phyloP scores from a whole-genome alignment of 73 alveolate species.

The Paramecium pentaurelia region DNA sequence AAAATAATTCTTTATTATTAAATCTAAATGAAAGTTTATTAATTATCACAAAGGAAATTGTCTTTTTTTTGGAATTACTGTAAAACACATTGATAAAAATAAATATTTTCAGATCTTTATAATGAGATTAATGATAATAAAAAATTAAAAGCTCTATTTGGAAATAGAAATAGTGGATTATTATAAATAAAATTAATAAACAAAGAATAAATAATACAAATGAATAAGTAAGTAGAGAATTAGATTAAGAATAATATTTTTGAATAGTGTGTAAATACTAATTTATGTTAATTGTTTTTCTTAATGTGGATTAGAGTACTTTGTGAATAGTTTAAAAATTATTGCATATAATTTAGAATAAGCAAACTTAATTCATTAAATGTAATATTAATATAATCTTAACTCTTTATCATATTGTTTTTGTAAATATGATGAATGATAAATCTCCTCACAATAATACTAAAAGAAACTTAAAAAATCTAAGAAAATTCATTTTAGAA shows the following conservation, averaged over 20 bases:
- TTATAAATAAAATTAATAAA: background rate
- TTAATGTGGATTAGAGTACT: background rate
- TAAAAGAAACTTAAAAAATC: background rate
- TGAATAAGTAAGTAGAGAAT: background rate
- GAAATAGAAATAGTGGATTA: slow-evolving; percentile 2
- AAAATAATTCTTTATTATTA: background rate
- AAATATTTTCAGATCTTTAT: background rate
- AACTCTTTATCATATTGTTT: background rate
- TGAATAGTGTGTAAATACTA: background rate
- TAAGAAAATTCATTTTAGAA: background rate
- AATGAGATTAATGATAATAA: background rate
- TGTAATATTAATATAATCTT: background rate
- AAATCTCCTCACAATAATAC: background rate
- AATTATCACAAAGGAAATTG: background rate
- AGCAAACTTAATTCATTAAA: background rate
- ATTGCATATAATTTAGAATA: background rate
- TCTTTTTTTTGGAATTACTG: background rate
- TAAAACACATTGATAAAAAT: background rate
- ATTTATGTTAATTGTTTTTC: background rate
- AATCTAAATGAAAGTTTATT: background rate
- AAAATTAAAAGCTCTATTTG: background rate
- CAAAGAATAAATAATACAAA: background rate
- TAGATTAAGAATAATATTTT: background rate
- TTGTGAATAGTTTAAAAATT: background rate
- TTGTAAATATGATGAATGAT: background rate